Evolutionary conservation across 2,329 filamentous ascomycete genomes (phyloP).

Genomic region (Talaromyces sp.): DNA sequence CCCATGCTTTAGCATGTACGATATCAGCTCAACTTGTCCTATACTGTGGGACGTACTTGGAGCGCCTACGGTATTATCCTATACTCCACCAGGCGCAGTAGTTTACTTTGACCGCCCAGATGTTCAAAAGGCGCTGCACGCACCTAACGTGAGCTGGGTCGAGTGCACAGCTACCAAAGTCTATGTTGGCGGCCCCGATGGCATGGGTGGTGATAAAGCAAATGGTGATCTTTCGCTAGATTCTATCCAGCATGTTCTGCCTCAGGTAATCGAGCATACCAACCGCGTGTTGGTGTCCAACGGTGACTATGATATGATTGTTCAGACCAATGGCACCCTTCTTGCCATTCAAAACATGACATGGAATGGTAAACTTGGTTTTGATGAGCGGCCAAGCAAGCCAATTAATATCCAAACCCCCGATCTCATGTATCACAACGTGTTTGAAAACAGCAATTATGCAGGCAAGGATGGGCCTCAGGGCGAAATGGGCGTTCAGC

Average conservation of each 20-base stretch:
- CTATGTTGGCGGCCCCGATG: constrained; percentile 39
- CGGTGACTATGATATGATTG: constrained; percentile 63
- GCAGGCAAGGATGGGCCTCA: constrained; percentile 60
- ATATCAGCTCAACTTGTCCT: constrained; percentile 67
- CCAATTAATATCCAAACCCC: constrained; percentile 24
- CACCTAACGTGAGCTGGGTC: constrained; percentile 29
- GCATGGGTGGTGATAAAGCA: constrained; percentile 28
- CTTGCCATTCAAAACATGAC: constrained; percentile 76
- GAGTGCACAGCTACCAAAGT: constrained; percentile 26
- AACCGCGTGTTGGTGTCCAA: constrained; percentile 69
- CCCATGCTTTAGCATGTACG: constrained; percentile 75
- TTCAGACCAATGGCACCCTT: constrained; percentile 64
- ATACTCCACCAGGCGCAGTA: constrained; percentile 55
- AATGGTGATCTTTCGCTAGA: constrained; percentile 43
- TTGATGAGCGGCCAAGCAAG: constrained; percentile 51
- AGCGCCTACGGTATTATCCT: constrained; percentile 49
- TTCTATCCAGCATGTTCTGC: constrained; percentile 47
- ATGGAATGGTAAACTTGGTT: constrained; percentile 66
- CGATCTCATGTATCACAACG: constrained; percentile 51
- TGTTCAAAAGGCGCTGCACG: constrained; percentile 64
- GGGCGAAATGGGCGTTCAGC: constrained; percentile 64
- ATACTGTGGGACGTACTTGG: constrained; percentile 63
- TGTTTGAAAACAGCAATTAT: constrained; percentile 52
- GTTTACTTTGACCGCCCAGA: constrained; percentile 68
- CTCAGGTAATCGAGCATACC: constrained; percentile 44